A percentile compares a stretch with the other conserved stretches of the same genome.
Conservation (phyloP, 768 basidiomycete species). For the Sarcodon aspratus region DNA sequence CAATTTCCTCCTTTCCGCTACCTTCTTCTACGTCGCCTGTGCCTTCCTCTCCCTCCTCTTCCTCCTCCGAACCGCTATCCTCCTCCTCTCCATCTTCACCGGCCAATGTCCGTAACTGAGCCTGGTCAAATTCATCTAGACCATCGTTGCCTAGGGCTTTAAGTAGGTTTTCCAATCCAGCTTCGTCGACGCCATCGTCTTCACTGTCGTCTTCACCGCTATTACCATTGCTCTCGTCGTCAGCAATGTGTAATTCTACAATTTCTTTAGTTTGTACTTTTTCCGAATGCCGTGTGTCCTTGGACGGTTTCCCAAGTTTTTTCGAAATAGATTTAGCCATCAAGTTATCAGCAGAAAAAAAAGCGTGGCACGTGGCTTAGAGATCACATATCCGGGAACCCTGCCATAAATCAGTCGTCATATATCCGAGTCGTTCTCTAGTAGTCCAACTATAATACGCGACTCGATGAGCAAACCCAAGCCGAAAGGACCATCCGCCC, state of each 20-base stretch:
- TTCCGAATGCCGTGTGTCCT: background rate
- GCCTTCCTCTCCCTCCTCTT: slow-evolving; percentile 23
- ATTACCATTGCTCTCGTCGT: slow-evolving; percentile 12
- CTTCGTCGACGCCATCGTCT: slow-evolving; percentile 13
- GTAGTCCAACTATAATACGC: background rate
- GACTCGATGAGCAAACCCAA: slow-evolving; percentile 13
- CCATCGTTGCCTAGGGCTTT: background rate
- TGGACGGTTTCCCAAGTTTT: background rate
- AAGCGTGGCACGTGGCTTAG: background rate
- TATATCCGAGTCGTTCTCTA: background rate
- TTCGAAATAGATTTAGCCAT: background rate
- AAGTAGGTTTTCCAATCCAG: slow-evolving; percentile 14
- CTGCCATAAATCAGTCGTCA: no score
- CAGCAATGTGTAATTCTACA: background rate
- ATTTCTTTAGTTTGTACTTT: background rate
- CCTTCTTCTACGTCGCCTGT: slow-evolving; percentile 24
- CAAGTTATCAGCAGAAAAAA: background rate
- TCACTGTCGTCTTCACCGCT: slow-evolving; percentile 16
- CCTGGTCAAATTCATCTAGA: background rate
- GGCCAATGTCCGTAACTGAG: background rate
- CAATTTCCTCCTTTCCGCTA: slow-evolving; percentile 8
- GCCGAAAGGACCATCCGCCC: slow-evolving; percentile 5
- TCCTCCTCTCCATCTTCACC: slow-evolving; percentile 13
- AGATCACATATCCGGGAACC: no score
- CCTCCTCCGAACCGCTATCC: slow-evolving; percentile 11